phyloP scores from a whole-genome alignment of 2,329 filamentous ascomycete species.

The Chaetomiaceae sp. region DNA sequence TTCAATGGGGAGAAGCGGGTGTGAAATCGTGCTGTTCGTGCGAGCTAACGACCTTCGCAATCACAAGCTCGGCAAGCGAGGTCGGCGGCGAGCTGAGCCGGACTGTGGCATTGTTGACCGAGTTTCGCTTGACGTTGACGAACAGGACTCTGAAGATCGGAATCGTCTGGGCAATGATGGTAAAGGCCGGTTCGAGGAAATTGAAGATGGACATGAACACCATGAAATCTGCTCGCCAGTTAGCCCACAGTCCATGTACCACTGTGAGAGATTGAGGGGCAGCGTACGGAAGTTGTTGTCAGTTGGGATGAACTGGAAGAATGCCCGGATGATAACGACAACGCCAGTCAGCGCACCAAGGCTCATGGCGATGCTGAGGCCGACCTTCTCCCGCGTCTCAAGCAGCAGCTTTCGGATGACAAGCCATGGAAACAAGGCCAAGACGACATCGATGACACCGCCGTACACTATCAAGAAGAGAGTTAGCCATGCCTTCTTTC shows the following conservation, averaged over 20 bases:
- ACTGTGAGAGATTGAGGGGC: too few species aligned
- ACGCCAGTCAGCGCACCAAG: constrained; percentile 26
- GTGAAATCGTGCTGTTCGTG: too few species aligned
- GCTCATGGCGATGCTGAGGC: constrained; percentile 37
- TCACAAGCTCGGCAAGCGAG: too few species aligned
- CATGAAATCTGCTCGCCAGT: constrained; percentile 10
- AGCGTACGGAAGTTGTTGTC: constrained; percentile 15
- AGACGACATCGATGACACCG: constrained; percentile 31
- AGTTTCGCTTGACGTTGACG: constrained; percentile 10
- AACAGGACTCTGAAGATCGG: constrained; percentile 19
- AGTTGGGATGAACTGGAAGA: constrained; percentile 6
- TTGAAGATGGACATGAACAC: constrained; percentile 21
- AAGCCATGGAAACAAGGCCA: constrained; percentile 36
- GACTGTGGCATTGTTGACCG: background rate
- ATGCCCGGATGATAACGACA: constrained; percentile 12
- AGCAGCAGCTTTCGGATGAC: constrained; percentile 40
- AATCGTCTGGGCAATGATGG: constrained; percentile 18
- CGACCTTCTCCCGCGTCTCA: constrained; percentile 37
- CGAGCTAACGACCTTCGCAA: too few species aligned
- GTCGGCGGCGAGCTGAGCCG: constrained; percentile 9
- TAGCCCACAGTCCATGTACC: background rate
- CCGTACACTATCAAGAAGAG: constrained; percentile 17
- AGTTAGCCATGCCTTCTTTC: background rate
- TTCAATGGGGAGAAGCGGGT: too few species aligned
- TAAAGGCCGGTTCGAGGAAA: constrained; percentile 18